Evolutionary conservation across 169 alveolate species (phyloP).

Genomic region (Cryptosporidium tyzzeri): DNA sequence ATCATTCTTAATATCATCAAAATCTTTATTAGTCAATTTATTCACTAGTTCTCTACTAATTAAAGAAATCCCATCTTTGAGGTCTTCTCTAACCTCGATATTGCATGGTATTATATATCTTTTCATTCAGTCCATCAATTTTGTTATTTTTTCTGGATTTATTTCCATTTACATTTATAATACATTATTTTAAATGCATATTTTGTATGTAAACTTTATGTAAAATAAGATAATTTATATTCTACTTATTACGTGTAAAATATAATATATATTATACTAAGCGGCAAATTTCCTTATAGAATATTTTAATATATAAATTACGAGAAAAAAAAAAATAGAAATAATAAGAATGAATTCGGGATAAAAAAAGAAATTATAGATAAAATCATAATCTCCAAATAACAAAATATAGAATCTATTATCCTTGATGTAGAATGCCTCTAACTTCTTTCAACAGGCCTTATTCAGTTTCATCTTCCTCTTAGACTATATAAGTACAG

Average conservation of each 20-base stretch:
- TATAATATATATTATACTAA: too few species aligned
- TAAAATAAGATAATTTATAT: too few species aligned
- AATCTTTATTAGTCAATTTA: background rate
- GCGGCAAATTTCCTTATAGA: background rate
- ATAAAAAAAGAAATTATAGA: background rate
- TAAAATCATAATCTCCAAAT: slow-evolving; percentile 21
- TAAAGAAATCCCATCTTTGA: slow-evolving; percentile 17
- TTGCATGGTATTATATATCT: background rate
- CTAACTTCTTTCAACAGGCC: background rate
- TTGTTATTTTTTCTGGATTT: background rate
- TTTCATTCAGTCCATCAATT: background rate
- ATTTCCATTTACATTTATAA: too few species aligned
- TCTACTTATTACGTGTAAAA: background rate
- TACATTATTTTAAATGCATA: too few species aligned
- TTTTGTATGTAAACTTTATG: background rate
- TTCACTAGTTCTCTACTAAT: background rate
- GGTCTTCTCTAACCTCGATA: background rate
- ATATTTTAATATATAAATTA: background rate
- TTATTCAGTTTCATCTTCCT: background rate
- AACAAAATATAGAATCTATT: slow-evolving; percentile 28
- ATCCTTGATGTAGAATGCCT: background rate
- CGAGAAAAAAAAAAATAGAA: background rate
- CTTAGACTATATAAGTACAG: slow-evolving; percentile 7
- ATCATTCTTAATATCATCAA: background rate
- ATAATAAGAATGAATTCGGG: background rate